A percentile compares a stretch with the other conserved stretches of the same genome.
These are phyloP conservation scores for Colletotrichum tabaci DNA, from an alignment of 2,329 filamentous ascomycete genomes.

Conservation along the genomic window DNA sequence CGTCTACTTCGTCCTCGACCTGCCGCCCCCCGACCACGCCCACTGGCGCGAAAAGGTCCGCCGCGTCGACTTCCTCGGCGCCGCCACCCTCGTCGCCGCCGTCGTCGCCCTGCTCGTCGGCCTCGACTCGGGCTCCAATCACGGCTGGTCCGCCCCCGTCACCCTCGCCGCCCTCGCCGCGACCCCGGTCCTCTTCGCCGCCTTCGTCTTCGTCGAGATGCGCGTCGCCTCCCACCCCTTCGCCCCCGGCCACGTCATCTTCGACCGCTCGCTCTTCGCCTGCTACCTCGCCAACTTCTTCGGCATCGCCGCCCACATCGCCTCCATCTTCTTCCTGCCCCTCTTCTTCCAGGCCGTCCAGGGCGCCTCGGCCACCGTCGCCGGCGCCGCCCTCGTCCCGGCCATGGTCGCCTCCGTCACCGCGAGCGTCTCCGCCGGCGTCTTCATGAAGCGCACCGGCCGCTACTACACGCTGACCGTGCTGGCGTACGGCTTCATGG, in stretches of 20 bases:
- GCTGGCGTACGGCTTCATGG: constrained; percentile 65
- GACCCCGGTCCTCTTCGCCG: constrained; percentile 71
- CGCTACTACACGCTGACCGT: constrained; percentile 80
- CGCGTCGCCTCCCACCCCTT: constrained; percentile 80
- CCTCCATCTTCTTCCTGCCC: constrained; percentile 80
- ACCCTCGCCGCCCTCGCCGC: constrained; percentile 71
- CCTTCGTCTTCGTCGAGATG: constrained; percentile 80
- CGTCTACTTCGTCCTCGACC: constrained; percentile 73
- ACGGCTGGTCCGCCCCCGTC: constrained; percentile 73
- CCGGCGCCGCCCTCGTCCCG: constrained; percentile 78
- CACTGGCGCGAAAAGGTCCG: constrained; percentile 77
- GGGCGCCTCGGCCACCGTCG: constrained; percentile 72
- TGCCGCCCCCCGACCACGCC: constrained; percentile 70
- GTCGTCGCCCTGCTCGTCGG: constrained; percentile 78
- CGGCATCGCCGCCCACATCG: constrained; percentile 70
- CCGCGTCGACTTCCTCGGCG: constrained; percentile 82
- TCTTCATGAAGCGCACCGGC: constrained; percentile 79
- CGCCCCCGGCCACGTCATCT: constrained; percentile 81
- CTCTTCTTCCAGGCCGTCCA: constrained; percentile 84
- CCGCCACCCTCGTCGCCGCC: constrained; percentile 74
- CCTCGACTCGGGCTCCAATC: constrained; percentile 81
- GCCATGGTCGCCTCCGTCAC: constrained; percentile 73
- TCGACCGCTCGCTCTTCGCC: constrained; percentile 76
- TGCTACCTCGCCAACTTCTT: constrained; percentile 83
- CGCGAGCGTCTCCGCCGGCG: constrained; percentile 76